Conservation (phyloP, 108 stramenopile genomes). For the Conticribra guillardii region DNA sequence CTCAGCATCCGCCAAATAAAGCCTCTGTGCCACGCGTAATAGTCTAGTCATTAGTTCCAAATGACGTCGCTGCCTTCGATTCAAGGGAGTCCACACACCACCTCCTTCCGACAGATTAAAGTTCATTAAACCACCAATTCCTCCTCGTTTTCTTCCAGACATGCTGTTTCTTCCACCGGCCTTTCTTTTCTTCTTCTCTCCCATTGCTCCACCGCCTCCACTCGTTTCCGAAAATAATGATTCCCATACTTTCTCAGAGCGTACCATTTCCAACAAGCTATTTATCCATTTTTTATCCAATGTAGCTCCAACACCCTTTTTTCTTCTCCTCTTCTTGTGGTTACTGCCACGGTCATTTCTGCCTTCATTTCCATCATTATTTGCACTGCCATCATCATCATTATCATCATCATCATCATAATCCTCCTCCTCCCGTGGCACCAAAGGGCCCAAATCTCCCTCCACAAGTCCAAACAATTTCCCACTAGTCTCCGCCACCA, state of each 20-base stretch:
- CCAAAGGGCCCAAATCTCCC: slow-evolving; percentile 45
- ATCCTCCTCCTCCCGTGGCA: slow-evolving; percentile 3
- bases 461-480: slow-evolving; percentile 36
- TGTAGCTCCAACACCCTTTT: slow-evolving; percentile 14
- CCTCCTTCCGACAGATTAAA: slow-evolving; percentile 20
- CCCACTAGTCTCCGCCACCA: slow-evolving; percentile 56
- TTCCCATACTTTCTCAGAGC: slow-evolving; percentile 59
- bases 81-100: slow-evolving; percentile 49
- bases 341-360: too few relatives aligned
- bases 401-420: slow-evolving; percentile 2
- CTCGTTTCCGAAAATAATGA: slow-evolving; percentile 35
- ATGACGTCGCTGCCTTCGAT: slow-evolving; percentile 59
- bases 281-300: slow-evolving; percentile 26
- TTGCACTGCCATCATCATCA: background rate
- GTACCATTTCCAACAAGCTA: slow-evolving; percentile 30
- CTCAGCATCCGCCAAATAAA: slow-evolving; percentile 58
- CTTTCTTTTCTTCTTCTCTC: slow-evolving; percentile 36
- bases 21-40: slow-evolving; percentile 68
- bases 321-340: slow-evolving; percentile 8
- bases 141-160: slow-evolving; percentile 16
- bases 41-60: slow-evolving; percentile 70
- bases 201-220: slow-evolving; percentile 19
- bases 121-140: slow-evolving; percentile 2
- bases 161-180: slow-evolving; percentile 12
- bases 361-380: background rate